These are phyloP conservation scores for Solanum medicagineum DNA, from an alignment of 257 asterid genomes.

Conservation along the genomic window DNA sequence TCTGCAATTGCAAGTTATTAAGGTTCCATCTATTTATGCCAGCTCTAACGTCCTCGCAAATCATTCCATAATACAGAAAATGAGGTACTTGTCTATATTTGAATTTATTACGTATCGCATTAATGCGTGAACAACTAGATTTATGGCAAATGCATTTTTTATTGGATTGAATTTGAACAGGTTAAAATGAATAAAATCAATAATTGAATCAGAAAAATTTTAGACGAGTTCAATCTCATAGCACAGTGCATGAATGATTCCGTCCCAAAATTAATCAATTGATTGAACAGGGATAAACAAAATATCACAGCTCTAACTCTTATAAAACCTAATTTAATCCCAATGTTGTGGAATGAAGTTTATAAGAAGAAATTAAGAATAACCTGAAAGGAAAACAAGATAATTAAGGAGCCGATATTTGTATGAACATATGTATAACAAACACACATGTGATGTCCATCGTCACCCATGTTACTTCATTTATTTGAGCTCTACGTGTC, in stretches of 20 bases:
- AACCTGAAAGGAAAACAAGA: not conserved
- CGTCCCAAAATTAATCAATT: not conserved
- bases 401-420: not conserved
- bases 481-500: not conserved
- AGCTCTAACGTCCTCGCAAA: not conserved
- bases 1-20: not conserved
- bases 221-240: too few relatives aligned
- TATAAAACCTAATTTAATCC: not conserved
- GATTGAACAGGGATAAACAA: not conserved
- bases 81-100: not conserved
- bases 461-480: constrained; percentile 43
- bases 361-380: not conserved
- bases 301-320: not conserved
- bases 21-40: too few relatives aligned
- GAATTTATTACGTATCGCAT: not conserved
- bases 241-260: not conserved
- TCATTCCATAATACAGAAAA: not conserved
- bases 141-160: not conserved
- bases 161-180: not conserved
- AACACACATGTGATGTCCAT: constrained; percentile 39
- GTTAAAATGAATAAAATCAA: not conserved
- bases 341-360: not conserved
- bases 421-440: constrained; percentile 9
- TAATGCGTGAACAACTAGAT: not conserved
- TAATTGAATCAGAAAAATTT: not conserved